Conservation (phyloP, 305 asterid species). For the Fraxinus sp. region DNA sequence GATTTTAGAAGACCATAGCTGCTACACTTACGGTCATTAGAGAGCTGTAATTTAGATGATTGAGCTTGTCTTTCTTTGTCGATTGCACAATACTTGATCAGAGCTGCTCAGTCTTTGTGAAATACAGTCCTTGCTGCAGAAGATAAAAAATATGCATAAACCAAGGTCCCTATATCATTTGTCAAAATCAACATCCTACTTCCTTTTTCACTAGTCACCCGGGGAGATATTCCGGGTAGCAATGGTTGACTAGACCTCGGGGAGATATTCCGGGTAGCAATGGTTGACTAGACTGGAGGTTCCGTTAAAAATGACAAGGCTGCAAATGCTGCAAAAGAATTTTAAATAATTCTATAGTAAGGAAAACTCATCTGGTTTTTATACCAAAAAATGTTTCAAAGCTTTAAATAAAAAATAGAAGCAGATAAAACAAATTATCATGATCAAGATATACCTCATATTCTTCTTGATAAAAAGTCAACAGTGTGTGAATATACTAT, state of each 20-base stretch:
- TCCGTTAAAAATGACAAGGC: slow-evolving; percentile 53
- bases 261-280: slow-evolving; percentile 71
- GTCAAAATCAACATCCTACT: slow-evolving; percentile 33
- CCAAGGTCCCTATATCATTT: slow-evolving; percentile 11
- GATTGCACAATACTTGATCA: background rate
- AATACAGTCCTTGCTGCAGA: background rate
- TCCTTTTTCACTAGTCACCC: slow-evolving; percentile 18
- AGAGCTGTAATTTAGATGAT: no score
- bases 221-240: no score
- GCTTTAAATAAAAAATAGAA: background rate
- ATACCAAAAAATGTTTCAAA: background rate
- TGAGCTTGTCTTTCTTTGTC: no score
- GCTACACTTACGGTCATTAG: no score
- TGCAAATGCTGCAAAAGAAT: slow-evolving; percentile 63
- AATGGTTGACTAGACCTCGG: no score
- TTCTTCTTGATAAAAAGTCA: background rate
- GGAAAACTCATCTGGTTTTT: slow-evolving; percentile 16
- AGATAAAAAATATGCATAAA: background rate
- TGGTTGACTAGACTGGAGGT: slow-evolving; percentile 86
- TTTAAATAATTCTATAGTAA: slow-evolving; percentile 64
- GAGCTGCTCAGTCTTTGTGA: background rate
- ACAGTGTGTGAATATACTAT: background rate
- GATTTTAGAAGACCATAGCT: no score
- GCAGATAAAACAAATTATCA: background rate
- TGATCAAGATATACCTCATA: background rate